Percentiles rank a stretch among this genome's conserved stretches.
Conservation (phyloP, 129 eudicot genomes). For the Arctium lappa region DNA sequence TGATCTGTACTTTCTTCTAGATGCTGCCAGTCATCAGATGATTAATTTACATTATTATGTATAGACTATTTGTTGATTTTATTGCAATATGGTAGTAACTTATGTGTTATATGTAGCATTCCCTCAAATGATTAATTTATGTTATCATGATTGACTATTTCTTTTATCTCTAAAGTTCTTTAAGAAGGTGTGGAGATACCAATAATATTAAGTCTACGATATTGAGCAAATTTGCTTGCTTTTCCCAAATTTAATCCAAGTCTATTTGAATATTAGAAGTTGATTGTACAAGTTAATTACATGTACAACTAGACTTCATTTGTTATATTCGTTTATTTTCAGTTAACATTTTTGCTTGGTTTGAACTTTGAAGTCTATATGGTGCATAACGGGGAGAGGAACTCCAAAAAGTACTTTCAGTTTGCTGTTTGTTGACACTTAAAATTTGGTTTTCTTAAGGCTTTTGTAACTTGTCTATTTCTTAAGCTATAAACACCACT, state of each 20-base stretch:
- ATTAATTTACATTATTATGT: background rate
- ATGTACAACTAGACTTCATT: background rate
- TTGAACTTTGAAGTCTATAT: background rate
- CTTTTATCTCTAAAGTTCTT: background rate
- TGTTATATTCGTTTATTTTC: background rate
- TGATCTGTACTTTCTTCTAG: background rate
- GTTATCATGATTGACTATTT: background rate
- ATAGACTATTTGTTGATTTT: background rate
- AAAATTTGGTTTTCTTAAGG: background rate
- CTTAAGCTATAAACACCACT: background rate
- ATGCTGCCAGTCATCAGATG: too few relatives aligned
- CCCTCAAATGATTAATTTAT: background rate
- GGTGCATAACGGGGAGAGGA: background rate
- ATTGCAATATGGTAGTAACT: background rate
- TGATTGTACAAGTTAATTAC: background rate
- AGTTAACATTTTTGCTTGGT: background rate
- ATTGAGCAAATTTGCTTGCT: background rate
- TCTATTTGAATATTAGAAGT: background rate
- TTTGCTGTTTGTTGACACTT: background rate
- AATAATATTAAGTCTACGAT: background rate
- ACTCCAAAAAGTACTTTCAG: background rate
- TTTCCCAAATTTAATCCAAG: background rate
- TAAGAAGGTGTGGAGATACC: conserved; percentile 8
- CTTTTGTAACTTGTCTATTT: background rate
- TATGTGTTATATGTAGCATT: background rate